These are phyloP conservation scores for Castanea mollissima DNA, from an alignment of 306 rosid genomes.

Conservation along the genomic window DNA sequence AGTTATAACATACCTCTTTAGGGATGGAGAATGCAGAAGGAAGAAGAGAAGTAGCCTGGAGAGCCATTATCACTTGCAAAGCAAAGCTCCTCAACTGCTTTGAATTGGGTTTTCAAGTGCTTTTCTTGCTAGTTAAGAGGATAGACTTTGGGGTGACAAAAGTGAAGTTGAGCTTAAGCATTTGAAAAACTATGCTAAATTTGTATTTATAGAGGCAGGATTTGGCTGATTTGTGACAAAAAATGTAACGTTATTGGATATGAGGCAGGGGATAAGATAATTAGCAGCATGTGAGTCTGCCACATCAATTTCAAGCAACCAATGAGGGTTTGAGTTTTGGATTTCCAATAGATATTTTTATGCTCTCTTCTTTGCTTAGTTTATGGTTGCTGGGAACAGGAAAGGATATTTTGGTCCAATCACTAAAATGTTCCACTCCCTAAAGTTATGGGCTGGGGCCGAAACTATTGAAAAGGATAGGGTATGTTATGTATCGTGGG, in stretches of 20 bases:
- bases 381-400: background rate
- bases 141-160: background rate
- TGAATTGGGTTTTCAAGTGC: constrained; percentile 4
- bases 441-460: constrained; percentile 29
- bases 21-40: constrained; percentile 50
- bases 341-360: constrained; percentile 37
- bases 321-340: constrained; percentile 37
- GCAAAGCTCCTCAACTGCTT: background rate
- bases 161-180: constrained; percentile 2
- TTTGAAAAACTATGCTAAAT: background rate
- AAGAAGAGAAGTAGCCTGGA: constrained; percentile 54
- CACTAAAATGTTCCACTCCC: constrained; percentile 20
- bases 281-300: constrained; percentile 42
- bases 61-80: constrained; percentile 39
- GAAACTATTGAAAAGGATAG: constrained; percentile 17
- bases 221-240: constrained; percentile 3
- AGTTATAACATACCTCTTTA: constrained; percentile 43
- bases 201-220: constrained; percentile 15
- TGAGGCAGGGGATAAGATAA: constrained; percentile 48
- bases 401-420: constrained; percentile 30
- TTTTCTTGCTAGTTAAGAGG: background rate
- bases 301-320: constrained; percentile 37
- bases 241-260: background rate
- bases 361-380: background rate
- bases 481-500: constrained; percentile 6